These are phyloP conservation scores for Phoma herbarum DNA, from an alignment of 2,329 filamentous ascomycete species.

Conservation along the genomic window DNA sequence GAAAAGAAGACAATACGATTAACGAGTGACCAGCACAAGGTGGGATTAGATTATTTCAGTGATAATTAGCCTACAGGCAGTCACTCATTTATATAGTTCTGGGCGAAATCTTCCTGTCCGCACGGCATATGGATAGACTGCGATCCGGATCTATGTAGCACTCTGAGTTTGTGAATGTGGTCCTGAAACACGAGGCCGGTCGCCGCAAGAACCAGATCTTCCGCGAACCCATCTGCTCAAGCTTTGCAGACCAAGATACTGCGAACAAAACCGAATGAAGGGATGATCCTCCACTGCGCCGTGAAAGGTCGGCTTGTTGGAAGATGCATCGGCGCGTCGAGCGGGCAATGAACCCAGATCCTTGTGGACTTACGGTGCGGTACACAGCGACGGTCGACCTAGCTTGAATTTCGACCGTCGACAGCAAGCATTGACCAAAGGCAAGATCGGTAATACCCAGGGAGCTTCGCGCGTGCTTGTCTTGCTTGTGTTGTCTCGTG, in stretches of 20 bases:
- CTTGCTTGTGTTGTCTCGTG: conserved; percentile 22
- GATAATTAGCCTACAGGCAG: background rate
- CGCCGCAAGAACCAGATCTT: background rate
- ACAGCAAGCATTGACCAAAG: background rate
- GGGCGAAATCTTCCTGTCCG: background rate
- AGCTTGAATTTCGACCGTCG: background rate
- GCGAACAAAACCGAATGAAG: background rate
- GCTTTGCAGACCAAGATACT: background rate
- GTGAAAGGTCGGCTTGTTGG: background rate
- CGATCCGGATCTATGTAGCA: conserved; percentile 11
- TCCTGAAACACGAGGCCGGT: conserved; percentile 16
- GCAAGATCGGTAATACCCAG: background rate
- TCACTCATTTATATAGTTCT: conserved; percentile 8
- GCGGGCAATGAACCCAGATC: background rate
- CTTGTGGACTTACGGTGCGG: background rate
- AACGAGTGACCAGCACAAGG: conserved; percentile 23
- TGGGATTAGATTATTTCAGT: conserved; percentile 18
- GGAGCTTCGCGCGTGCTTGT: conserved; percentile 18
- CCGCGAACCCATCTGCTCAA: background rate
- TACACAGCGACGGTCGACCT: background rate
- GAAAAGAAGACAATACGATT: conserved; percentile 3
- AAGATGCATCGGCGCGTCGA: background rate
- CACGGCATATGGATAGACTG: conserved; percentile 9
- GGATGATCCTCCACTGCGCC: background rate
- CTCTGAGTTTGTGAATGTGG: conserved; percentile 10